Evolutionary conservation across 2,329 filamentous ascomycete genomes (phyloP).

Genomic region (Fusarium secorum): DNA sequence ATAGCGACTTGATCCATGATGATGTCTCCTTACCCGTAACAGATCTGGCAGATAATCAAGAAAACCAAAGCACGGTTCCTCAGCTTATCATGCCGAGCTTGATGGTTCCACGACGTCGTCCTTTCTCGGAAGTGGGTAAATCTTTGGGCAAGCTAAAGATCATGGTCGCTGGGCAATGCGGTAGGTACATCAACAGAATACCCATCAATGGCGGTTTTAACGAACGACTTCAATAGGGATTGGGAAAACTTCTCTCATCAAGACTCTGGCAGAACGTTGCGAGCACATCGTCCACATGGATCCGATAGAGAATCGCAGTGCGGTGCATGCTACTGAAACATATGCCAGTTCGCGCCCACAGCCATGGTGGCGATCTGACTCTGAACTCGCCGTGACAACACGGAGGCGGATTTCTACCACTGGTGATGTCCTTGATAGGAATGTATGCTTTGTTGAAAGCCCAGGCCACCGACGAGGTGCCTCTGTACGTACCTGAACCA

Average conservation of each 20-base stretch:
- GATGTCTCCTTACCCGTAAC: constrained; percentile 21
- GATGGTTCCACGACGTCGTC: constrained; percentile 84
- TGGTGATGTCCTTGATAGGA: constrained; percentile 84
- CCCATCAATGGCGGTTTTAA: not conserved
- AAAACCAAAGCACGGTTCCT: constrained; percentile 54
- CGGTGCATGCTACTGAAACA: constrained; percentile 65
- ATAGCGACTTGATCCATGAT: constrained; percentile 38
- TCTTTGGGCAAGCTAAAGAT: constrained; percentile 86
- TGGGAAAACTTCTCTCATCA: constrained; percentile 90
- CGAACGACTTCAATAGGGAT: constrained; percentile 61
- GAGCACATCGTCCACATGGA: constrained; percentile 96
- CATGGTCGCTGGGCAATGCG: constrained; percentile 81
- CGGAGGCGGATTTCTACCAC: constrained; percentile 70
- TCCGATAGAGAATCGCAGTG: constrained; percentile 55
- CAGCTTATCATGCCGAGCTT: constrained; percentile 99
- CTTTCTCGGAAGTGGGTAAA: constrained; percentile 89
- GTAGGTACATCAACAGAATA: constrained; percentile 52
- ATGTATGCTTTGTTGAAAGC: constrained; percentile 93
- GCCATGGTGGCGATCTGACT: constrained; percentile 87
- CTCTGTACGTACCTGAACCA: constrained; percentile 53
- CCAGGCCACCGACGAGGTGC: constrained; percentile 66
- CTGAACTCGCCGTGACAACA: constrained; percentile 66
- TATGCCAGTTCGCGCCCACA: constrained; percentile 85
- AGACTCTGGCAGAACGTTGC: constrained; percentile 84
- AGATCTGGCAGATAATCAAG: constrained; percentile 24